phyloP scores from a whole-genome alignment of 768 basidiomycete species.

The Tulasnella sp. region DNA sequence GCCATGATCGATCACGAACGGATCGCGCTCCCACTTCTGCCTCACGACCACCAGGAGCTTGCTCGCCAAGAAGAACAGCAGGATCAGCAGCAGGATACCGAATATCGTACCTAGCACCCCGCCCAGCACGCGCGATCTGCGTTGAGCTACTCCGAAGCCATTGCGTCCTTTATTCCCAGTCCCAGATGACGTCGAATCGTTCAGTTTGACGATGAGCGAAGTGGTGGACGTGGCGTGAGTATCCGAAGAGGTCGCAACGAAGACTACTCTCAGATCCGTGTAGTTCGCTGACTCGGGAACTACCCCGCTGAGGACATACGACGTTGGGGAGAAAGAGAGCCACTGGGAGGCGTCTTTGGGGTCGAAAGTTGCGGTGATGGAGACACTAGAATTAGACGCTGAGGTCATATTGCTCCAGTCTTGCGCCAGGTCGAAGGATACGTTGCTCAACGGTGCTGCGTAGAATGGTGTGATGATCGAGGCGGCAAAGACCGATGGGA shows the following conservation, averaged over 20 bases:
- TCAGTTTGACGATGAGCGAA: conserved; percentile 4
- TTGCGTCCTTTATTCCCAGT: not conserved
- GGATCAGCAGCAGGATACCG: not conserved
- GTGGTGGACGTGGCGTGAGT: not conserved
- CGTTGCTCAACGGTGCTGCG: conserved; percentile 37
- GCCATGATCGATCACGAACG: not conserved
- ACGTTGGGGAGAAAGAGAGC: conserved; percentile 40
- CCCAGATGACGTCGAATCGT: not conserved
- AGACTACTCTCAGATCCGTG: conserved; percentile 15
- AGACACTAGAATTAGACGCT: conserved; percentile 23
- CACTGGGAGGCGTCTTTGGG: conserved; percentile 36
- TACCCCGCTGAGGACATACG: conserved; percentile 41
- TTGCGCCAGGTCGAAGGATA: conserved; percentile 43
- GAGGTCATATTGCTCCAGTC: conserved; percentile 41
- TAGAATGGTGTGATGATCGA: conserved; percentile 46
- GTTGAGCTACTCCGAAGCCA: not conserved
- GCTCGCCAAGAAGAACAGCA: not conserved
- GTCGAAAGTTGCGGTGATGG: conserved; percentile 43
- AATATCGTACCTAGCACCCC: not conserved
- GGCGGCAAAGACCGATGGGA: conserved; percentile 60
- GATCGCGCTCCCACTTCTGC: not conserved
- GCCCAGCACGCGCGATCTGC: not conserved
- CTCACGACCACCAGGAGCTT: not conserved
- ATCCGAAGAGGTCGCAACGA: not conserved
- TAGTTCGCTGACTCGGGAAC: conserved; percentile 33